Evolutionary conservation across 768 basidiomycete species (phyloP), one percentile per base, ranked within the genome.

Genomic region (Suillus sp.): DNA sequence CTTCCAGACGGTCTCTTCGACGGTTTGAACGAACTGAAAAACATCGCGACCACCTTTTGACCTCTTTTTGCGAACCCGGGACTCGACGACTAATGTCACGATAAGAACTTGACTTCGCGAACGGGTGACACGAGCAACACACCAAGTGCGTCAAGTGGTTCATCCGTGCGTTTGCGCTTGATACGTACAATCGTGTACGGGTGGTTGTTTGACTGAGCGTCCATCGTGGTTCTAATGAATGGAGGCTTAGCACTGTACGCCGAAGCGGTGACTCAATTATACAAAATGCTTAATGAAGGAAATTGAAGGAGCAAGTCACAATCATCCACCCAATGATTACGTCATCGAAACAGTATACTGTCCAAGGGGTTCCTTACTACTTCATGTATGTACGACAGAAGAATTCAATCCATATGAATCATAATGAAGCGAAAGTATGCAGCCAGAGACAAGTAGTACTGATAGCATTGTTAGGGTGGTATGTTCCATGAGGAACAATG

Each of bases 111-210:
- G 48, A 62, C 25, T 30, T 37, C 56, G 63, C 65, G 65, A 64
- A 62, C 57, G 56, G 47, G 60, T 53, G 61, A 45, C 59, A 61
- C 60, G 51, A 38, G 66, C 43, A 34, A 74, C 80, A 68, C 78
- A 89, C 92, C 89, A 66, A 93, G 79, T 40, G 89, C 92, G 76
- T 93, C 92, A 54, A 93, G 78, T 40, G 92, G 90, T 70, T 92
- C 92, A 67, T 93, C 92, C 40, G 84, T 89, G 27, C 92, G 81
- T 70, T 92, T 93, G 38, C 92, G 83, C 73, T 93, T 93, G 75
- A 93, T 92, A 37, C 92, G 85, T 37, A 93, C 74, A 68, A 93
- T 88, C 1, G 92, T 90, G 69, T 85, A 89, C 8, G 84, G 73
- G 59, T 81, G 81, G 55, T 72, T 70, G 42, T 60, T 66, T 22